A percentile compares a stretch with the other conserved stretches of the same genome.
Conservation (phyloP, 164 flowering plant genomes). For the Chloranthus sessilifolius region DNA sequence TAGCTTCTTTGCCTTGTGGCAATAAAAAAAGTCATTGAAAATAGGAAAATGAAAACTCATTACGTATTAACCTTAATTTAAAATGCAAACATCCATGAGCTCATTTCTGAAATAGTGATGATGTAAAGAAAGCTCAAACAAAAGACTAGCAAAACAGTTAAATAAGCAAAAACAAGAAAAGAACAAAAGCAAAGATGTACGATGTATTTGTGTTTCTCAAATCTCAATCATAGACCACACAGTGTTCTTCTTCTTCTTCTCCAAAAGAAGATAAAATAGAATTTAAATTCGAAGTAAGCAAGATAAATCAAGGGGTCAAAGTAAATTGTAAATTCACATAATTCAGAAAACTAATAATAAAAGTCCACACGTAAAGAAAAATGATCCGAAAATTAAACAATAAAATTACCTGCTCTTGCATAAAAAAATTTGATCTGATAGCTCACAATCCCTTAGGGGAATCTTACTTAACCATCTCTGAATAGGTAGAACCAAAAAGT, state of each 20-base stretch:
- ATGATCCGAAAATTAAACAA: background rate
- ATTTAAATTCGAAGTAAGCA: no score
- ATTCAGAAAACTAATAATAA: background rate
- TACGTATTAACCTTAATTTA: background rate
- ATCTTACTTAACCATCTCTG: no score
- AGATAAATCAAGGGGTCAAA: background rate
- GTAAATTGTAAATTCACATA: background rate
- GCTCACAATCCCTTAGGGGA: background rate
- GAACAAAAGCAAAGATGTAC: no score
- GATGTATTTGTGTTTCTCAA: no score
- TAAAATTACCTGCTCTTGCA: background rate
- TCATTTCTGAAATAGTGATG: background rate
- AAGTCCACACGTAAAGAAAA: background rate
- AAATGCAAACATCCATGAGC: background rate
- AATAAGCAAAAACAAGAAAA: background rate
- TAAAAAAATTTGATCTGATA: background rate
- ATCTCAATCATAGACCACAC: no score
- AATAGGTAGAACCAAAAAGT: background rate
- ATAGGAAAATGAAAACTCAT: no score
- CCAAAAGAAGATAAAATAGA: no score
- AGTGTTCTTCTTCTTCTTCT: no score
- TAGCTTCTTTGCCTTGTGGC: background rate
- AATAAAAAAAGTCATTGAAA: background rate
- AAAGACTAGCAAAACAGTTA: background rate
- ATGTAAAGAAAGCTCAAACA: conserved; percentile 1